Evolutionary conservation across 768 basidiomycete genomes (phyloP).

Genomic region (Lepiota subincarnata): DNA sequence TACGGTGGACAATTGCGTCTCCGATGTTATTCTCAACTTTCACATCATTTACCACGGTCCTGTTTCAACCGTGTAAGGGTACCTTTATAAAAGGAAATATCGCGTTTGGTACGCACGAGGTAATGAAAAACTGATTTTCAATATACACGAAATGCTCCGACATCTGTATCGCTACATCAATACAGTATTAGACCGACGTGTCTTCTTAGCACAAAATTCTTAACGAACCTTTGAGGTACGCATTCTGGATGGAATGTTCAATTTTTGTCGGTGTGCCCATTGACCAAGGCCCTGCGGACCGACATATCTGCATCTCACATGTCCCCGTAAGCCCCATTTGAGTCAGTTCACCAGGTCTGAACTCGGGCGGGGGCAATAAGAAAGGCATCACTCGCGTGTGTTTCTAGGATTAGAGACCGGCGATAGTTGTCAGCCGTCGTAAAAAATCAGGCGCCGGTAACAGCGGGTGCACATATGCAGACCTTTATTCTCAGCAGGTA

Average conservation of each 20-base stretch:
- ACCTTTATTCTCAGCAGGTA: constrained; percentile 91
- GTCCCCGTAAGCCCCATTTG: constrained; percentile 87
- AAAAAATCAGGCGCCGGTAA: not conserved
- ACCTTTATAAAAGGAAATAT: not conserved
- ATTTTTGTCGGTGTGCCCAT: constrained; percentile 81
- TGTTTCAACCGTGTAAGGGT: constrained; percentile 23
- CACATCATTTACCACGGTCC: constrained; percentile 81
- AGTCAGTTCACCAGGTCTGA: constrained; percentile 72
- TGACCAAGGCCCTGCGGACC: constrained; percentile 95
- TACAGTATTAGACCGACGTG: not conserved
- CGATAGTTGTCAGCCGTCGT: not conserved
- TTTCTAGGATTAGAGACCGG: constrained; percentile 49
- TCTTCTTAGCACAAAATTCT: not conserved
- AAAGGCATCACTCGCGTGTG: constrained; percentile 92
- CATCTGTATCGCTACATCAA: constrained; percentile 72
- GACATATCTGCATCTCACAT: constrained; percentile 95
- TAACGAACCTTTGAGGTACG: constrained; percentile 77
- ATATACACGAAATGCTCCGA: constrained; percentile 99
- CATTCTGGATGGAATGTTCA: constrained; percentile 93
- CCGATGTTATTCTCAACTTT: constrained; percentile 92
- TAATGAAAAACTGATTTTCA: constrained; percentile 92
- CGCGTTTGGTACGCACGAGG: constrained; percentile 52
- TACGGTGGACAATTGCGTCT: constrained; percentile 87
- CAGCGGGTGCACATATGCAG: constrained; percentile 17
- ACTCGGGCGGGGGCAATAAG: constrained; percentile 90